Evolutionary conservation across 1,284 basidiomycete species (phyloP), one percentile per base, ranked within the genome.

Genomic region (Meira nashicola): DNA sequence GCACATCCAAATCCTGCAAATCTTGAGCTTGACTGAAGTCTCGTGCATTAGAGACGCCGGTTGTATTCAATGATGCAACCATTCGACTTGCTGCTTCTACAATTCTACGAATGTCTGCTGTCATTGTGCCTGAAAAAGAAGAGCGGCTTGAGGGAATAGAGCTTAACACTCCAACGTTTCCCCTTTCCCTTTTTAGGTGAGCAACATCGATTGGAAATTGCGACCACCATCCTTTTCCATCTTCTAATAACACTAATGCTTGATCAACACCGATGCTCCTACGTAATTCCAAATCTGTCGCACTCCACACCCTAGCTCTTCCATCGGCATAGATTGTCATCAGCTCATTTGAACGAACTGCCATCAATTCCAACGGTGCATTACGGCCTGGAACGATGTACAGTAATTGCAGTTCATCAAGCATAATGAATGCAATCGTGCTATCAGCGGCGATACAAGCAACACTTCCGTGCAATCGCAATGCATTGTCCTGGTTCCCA

Each of bases 221-320:
- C 21, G 46, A 48, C 46, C 46, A 48, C 46, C 46, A 48, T 21
- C 46, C 46, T 25, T 48, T 48, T 14, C 46, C 46, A 12, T 87
- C 83, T 1, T 77, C 78, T 2, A 94, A 71, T 60, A 92, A 82
- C 54, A 90, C 89, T 54, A 86, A 83, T 0, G 87, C 89, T 70
- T 89, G 91, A 44, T 88, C 87, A 1, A 83, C 73, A 2, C 83
- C 84, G 81, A 90, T 89, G 0, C 90, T 89, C 41, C 92, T 82
- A 81, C 91, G 85, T 68, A 97, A 88, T 73, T 95, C 92, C 54
- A 85, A 84, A 0, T 87, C 88, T 60, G 86, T 84, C n/a, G 88
- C 80, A 74, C 95, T 89, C 92, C 94, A 98, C 1, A 93, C 80
- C 33, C 94, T 82, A 2, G 89, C 89, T 57, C 87, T 85, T 2